Evolutionary conservation across 306 rosid genomes (phyloP).

Genomic region (Pachyrhizus erosus): DNA sequence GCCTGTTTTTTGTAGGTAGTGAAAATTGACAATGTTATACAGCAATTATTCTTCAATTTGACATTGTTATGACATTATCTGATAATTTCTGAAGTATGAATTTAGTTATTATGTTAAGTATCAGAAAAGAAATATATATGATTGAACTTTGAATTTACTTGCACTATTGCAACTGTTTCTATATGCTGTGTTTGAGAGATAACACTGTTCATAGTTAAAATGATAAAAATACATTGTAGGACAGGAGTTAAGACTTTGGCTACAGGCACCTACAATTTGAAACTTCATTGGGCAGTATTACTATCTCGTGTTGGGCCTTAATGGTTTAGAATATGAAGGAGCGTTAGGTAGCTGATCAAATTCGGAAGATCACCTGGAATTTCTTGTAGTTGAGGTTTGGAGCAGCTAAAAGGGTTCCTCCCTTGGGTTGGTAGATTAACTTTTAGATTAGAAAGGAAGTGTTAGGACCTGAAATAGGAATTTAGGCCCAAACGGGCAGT

Average conservation of each 20-base stretch:
- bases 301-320: neutral
- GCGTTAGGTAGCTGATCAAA: constrained; percentile 1
- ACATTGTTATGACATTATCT: neutral
- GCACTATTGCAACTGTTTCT: neutral
- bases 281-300: neutral
- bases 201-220: neutral
- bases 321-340: constrained; percentile 1
- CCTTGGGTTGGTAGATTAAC: constrained; percentile 9
- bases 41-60: neutral
- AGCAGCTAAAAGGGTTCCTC: constrained; percentile 6
- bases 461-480: too few relatives aligned
- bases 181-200: neutral
- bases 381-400: constrained; percentile 8
- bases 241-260: neutral
- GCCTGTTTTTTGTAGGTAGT: neutral
- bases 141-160: neutral
- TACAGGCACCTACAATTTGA: neutral
- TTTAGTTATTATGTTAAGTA: neutral
- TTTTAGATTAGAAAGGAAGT: constrained; percentile 1
- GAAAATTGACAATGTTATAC: neutral
- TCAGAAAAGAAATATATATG: neutral
- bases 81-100: neutral
- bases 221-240: neutral
- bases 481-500: too few relatives aligned
- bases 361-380: neutral